Base-by-base conservation (phyloP, 2,329 filamentous ascomycete genomes). In the Trichothecium sympodiale region DNA sequence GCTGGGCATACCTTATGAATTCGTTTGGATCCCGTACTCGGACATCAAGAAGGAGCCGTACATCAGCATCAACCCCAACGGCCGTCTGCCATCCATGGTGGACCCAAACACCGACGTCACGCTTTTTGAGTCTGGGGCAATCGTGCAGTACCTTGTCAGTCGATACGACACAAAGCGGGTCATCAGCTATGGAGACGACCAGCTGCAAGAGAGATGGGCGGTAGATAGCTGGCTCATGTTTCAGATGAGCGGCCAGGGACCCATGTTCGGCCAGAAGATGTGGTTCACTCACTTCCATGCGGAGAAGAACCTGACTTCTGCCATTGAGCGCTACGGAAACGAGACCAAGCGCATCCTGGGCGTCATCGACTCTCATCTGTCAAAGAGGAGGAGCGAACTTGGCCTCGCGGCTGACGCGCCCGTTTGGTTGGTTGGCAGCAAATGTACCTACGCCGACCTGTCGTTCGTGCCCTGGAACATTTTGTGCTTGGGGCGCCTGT, bases 371-470 rank as follows among this genome's bases (percentile, higher is more conserved):
- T 30, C 30, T 1, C 42, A 47, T 16, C 35, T 49, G 3, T 38
- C 38, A 31, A 50, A 43, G 38, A 39, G 23, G 14, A 10, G 31
- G 7, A 4, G 14, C 4, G 23, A 16, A 9, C 31, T 33, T 16
- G 17, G 7, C 16, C 7, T 23, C 12, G 20, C 10, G 8, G 4
- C 17, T n/a, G 20, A 13, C 8, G 7, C 17, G 17, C 15, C 14
- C 10, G 39, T 55, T 14, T 67, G 51, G 38, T 51, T 68, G 4
- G 60, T 67, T 4, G 61, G 57, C 5, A 52, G 62, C 41, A 67
- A 63, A 41, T 52, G 43, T 42, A 59, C 54, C 4, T 63, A 57
- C 44, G 60, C 55, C 2, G 62, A 65, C 40, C 34, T 64, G 26
- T 42, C 52, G 1, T 64, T 60, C 39, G 36, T 61, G 4, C 41